Base-by-base conservation (phyloP, 2,329 filamentous ascomycete species). In the Arachnomyces sp. region DNA sequence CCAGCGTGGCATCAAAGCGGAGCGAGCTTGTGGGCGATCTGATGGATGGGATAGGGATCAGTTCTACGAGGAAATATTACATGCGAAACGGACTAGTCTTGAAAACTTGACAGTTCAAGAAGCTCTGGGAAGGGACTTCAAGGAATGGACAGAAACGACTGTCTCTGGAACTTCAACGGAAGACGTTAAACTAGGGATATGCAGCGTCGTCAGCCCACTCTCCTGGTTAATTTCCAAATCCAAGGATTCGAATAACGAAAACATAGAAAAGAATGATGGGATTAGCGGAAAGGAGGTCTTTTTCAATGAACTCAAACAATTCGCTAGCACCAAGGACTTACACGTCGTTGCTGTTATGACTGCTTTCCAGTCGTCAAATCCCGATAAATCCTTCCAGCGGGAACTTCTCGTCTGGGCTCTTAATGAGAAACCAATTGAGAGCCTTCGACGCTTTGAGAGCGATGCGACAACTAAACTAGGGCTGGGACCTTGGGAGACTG, bases 81-180 rank as follows among this genome's bases (percentile, higher is more conserved):
- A 63, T 14, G 72, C 76, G 2, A 81, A 80, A 56, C 63, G 67
- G 34, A 66, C 77, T 43, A 72, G 64, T 32, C 54, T 81, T 29
- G 68, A 70, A 31, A 56, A 66, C 2, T 56, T 82, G 16, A 67
- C 61, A 8, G 52, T 78, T 44, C 56, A 67, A 2, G 77, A 80
- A 49, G 71, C 79, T 14, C 56, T 81, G 42, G 66, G 70, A 30
- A 75, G 79, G 44, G 77, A 82, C 54, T 82, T 79, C 53, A 82
- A 82, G 56, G 64, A 74, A 37, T 82, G 77, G 77, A 64, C 63
- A 1, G 72, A 72, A 42, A 54, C 49, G 9, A 41, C 48, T 3
- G 47, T 42, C 16, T 25, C 20, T 5, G 20, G 20, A 9, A 45
- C 56, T 50, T 44, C 55, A 7, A 11, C 28, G 14, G 20, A 11